Evolutionary conservation across 345 rosid genomes (phyloP).

Genomic region (Hirschfeldia incana): DNA sequence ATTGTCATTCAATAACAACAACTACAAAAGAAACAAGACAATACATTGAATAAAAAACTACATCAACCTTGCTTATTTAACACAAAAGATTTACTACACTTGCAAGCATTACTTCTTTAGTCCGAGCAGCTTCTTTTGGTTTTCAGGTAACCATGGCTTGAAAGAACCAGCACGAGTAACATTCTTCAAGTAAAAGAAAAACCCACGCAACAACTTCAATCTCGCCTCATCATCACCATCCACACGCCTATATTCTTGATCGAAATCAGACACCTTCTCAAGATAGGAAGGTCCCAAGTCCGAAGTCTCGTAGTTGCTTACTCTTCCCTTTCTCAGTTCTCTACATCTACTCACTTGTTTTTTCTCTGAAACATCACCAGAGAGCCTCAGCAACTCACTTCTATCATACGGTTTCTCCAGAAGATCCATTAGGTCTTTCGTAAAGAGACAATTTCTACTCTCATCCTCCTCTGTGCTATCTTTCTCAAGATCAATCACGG

Average conservation of each 20-base stretch:
- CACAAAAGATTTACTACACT: conserved; percentile 10
- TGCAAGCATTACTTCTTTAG: background rate
- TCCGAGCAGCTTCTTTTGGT: background rate
- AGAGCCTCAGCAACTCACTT: conserved; percentile 16
- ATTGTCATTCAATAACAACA: conserved; percentile 11
- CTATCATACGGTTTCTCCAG: conserved; percentile 19
- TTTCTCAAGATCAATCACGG: conserved; percentile 25
- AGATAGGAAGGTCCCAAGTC: conserved; percentile 19
- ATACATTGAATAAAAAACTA: background rate
- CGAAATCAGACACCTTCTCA: conserved; percentile 25
- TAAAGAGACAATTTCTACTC: background rate
- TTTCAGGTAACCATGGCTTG: conserved; percentile 27
- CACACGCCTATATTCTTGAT: conserved; percentile 18
- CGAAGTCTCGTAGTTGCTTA: background rate
- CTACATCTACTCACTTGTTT: conserved; percentile 14
- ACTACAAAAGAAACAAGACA: background rate
- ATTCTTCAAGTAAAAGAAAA: conserved; percentile 36
- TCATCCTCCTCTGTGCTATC: conserved; percentile 12
- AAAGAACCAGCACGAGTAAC: conserved; percentile 30
- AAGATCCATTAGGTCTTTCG: conserved; percentile 8
- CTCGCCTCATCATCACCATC: conserved; percentile 21
- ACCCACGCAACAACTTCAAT: conserved; percentile 32
- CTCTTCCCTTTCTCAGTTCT: conserved; percentile 35
- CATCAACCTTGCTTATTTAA: background rate
- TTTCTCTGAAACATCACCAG: background rate